Conservation (phyloP, 345 rosid species). For the Syzygium grande region DNA sequence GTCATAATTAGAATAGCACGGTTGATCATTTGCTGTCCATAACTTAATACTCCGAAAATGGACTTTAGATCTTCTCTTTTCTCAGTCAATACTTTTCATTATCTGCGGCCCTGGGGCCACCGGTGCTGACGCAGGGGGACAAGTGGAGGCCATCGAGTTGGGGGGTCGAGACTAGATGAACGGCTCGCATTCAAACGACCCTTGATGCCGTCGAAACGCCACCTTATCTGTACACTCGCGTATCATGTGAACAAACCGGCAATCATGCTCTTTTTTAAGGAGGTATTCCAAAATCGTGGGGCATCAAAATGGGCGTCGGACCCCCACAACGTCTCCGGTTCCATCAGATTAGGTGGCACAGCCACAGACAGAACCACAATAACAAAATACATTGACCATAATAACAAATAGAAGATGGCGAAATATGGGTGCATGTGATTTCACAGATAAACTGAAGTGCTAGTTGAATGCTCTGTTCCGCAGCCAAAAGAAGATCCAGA, state of each 20-base stretch:
- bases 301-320: background rate
- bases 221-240: background rate
- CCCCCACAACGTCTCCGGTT: background rate
- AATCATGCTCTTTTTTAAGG: background rate
- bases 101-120: background rate
- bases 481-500: background rate
- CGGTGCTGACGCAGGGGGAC: background rate
- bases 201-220: conserved; percentile 2
- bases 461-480: background rate
- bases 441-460: background rate
- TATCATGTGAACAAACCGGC: background rate
- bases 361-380: background rate
- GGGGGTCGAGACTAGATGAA: background rate
- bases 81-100: background rate
- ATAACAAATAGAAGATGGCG: background rate
- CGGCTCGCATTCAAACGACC: conserved; percentile 2
- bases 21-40: background rate
- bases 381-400: background rate
- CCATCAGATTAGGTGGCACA: background rate
- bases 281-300: background rate
- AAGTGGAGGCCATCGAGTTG: background rate
- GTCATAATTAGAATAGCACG: background rate
- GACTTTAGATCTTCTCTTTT: background rate
- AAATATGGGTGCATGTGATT: background rate
- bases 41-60: background rate